Evolutionary conservation across 768 basidiomycete species (phyloP), one percentile per base, ranked within the genome.

Genomic region (Phylloporus rhodoxanthus): DNA sequence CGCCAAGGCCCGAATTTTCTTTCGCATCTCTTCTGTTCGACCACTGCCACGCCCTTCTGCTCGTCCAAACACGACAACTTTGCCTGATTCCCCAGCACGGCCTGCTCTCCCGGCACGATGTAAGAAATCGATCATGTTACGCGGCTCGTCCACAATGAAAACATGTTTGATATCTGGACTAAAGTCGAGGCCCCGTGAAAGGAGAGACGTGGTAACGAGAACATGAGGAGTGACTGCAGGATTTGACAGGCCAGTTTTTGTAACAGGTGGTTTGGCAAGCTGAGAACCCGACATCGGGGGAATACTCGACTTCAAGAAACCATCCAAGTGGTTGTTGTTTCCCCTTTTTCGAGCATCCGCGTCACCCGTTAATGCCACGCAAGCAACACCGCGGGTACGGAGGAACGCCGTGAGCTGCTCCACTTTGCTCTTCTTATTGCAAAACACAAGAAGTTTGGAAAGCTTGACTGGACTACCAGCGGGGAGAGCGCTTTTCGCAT

Each of bases 161-260:
- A 95, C 87, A 58, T 93, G 82, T 53, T 78, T 76, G 57, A 95
- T 80, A 4, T 71, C 70, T 0, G 90, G 83, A 13, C 82, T 73
- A 60, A 96, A 96, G 65, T 96, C 93, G 2, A 95, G 77, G 2
- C 93, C 93, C 17, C 93, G 80, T 9, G 91, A 91, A 23, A 96
- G 82, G 29, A 96, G 74, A 5, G 91, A 94, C 0, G 93, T 96
- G 29, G 93, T 94, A 47, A 95, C 76, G 58, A 96, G 73, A 33
- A 94, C 83, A 48, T 80, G 79, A 14, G 85, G 81, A 0, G 68
- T 67, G 7, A 69, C 60, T 40, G 70, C 55, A 11, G 62, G 61
- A 36, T 54, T 62, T 5, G 54, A 64, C 38, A 37, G 56, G 5
- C 48, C 52, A 13, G 47, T 55, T 33, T 53, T 54, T 26, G 51